Percentiles rank a stretch among this genome's conserved stretches.
These are phyloP conservation scores for Mollisiaceae sp. DNA, from an alignment of 2,329 filamentous ascomycete genomes.

Conservation along the genomic window DNA sequence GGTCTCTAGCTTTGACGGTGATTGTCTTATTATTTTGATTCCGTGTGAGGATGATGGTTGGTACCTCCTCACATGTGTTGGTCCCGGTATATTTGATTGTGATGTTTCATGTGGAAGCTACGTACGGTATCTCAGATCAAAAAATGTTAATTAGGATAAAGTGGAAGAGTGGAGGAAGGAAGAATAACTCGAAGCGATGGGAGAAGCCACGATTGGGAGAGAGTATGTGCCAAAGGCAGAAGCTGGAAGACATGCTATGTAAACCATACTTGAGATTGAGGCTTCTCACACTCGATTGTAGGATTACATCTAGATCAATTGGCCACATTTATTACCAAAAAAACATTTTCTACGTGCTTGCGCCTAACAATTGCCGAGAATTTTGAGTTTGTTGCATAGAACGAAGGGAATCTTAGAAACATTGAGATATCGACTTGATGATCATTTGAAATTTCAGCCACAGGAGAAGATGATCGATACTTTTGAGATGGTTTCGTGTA, in stretches of 20 bases:
- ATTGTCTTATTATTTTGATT: conserved; percentile 43
- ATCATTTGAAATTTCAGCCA: background rate
- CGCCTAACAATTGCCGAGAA: too few species aligned
- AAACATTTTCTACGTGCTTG: too few species aligned
- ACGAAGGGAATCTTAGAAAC: background rate
- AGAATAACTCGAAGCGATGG: too few species aligned
- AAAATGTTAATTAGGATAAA: background rate
- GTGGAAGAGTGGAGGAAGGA: background rate
- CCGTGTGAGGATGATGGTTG: conserved; percentile 37
- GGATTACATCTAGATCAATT: too few species aligned
- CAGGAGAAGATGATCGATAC: background rate
- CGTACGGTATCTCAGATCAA: too few species aligned
- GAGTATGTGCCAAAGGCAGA: too few species aligned
- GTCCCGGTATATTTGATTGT: conserved; percentile 6
- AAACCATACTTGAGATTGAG: too few species aligned
- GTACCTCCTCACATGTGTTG: background rate
- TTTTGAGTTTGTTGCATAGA: too few species aligned
- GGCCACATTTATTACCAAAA: too few species aligned
- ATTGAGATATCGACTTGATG: background rate
- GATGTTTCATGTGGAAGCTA: background rate
- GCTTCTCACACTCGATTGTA: too few species aligned
- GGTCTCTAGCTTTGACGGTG: conserved; percentile 49
- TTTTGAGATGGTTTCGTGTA: background rate
- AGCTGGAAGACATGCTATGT: too few species aligned
- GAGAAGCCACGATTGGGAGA: too few species aligned